Conservation (phyloP, 2,329 filamentous ascomycete genomes). For the Alternaria solani region DNA sequence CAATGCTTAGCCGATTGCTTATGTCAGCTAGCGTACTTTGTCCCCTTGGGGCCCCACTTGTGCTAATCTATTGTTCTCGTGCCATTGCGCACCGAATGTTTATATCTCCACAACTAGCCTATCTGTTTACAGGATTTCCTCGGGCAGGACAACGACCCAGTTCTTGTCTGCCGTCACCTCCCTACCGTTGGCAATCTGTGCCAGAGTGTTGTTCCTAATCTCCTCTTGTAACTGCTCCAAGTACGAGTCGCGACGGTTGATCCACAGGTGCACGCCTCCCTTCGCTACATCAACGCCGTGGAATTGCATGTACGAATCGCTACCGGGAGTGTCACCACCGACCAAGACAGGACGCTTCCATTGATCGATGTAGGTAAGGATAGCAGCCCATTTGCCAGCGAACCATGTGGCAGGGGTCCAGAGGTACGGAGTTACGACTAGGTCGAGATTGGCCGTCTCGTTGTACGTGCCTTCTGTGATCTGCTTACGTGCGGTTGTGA, state of each 20-base stretch:
- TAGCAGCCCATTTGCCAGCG: slow-evolving; percentile 42
- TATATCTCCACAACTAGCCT: background rate
- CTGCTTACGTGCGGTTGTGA: slow-evolving; percentile 40
- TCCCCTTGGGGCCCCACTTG: background rate
- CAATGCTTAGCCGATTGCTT: slow-evolving; percentile 8
- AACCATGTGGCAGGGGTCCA: slow-evolving; percentile 46
- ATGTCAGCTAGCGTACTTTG: slow-evolving; percentile 11
- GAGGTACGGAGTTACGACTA: slow-evolving; percentile 37
- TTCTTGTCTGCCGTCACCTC: slow-evolving; percentile 43
- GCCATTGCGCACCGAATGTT: background rate
- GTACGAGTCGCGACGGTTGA: slow-evolving; percentile 34
- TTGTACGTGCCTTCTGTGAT: slow-evolving; percentile 37
- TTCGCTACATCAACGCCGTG: slow-evolving; percentile 40
- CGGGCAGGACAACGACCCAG: slow-evolving; percentile 41
- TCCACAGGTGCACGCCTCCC: slow-evolving; percentile 42
- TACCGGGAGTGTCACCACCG: slow-evolving; percentile 41
- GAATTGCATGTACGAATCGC: slow-evolving; percentile 44
- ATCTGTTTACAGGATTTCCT: slow-evolving; percentile 33
- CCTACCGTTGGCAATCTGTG: slow-evolving; percentile 36
- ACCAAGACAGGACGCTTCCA: slow-evolving; percentile 43
- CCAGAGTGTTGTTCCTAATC: slow-evolving; percentile 33
- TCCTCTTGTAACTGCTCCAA: slow-evolving; percentile 31
- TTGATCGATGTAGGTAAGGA: slow-evolving; percentile 41
- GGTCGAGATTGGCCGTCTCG: slow-evolving; percentile 34
- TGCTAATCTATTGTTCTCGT: background rate